Percentiles rank a stretch among this genome's conserved stretches.
These are phyloP conservation scores for Colletotrichum sp. DNA, from an alignment of 2,329 filamentous ascomycete species.

Conservation along the genomic window DNA sequence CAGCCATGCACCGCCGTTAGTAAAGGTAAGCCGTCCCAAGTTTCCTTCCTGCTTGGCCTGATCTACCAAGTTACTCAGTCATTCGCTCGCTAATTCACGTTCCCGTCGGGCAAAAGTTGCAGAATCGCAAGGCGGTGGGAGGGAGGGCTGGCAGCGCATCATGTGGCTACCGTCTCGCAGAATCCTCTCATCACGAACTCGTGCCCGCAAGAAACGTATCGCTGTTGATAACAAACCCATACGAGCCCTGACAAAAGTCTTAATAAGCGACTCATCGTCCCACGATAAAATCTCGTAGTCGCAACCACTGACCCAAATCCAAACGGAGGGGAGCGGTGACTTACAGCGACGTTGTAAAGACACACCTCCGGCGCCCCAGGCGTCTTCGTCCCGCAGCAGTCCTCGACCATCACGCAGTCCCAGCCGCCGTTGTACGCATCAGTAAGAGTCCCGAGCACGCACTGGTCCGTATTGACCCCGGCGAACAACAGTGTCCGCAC, in stretches of 20 bases:
- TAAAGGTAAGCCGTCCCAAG: background rate
- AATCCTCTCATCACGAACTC: background rate
- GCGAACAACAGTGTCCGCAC: constrained; percentile 58
- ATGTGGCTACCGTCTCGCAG: background rate
- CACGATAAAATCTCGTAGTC: background rate
- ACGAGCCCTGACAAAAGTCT: background rate
- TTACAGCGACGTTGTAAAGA: constrained; percentile 11
- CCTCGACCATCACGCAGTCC: constrained; percentile 17
- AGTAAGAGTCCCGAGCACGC: constrained; percentile 59
- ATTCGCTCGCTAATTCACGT: background rate
- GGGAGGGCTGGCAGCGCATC: background rate
- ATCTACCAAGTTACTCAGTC: background rate
- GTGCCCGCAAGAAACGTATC: constrained; percentile 3
- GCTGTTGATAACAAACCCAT: constrained; percentile 13
- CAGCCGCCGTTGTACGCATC: constrained; percentile 59
- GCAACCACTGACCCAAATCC: background rate
- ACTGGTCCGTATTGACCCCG: constrained; percentile 68
- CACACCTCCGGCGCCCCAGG: constrained; percentile 12
- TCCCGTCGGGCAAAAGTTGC: background rate
- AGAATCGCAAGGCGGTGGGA: background rate
- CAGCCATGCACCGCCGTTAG: background rate
- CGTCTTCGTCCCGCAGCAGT: constrained; percentile 15
- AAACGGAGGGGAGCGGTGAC: background rate
- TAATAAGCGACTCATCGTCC: background rate
- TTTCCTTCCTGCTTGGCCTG: background rate